A percentile compares a stretch with the other conserved stretches of the same genome.
These are phyloP conservation scores for Ophiocordyceps camponoti-leonardi DNA, from an alignment of 2,329 filamentous ascomycete genomes.

Conservation along the genomic window DNA sequence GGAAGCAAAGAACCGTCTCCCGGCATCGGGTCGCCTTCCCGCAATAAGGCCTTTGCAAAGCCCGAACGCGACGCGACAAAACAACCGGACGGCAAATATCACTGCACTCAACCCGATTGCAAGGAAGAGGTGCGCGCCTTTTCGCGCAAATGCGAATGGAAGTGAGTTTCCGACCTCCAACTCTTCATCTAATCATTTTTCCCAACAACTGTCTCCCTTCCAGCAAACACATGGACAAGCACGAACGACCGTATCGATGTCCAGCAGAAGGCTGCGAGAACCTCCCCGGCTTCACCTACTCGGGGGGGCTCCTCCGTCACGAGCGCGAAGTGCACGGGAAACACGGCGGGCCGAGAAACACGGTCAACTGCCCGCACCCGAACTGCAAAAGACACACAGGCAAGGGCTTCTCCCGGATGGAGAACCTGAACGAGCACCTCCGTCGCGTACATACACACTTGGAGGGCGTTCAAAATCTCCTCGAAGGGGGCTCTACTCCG, in stretches of 20 bases:
- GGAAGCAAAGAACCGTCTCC: slow-evolving; percentile 18
- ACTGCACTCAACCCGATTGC: slow-evolving; percentile 58
- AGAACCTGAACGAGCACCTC: slow-evolving; percentile 87
- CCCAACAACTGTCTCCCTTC: too few species aligned
- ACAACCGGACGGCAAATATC: slow-evolving; percentile 58
- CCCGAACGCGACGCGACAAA: slow-evolving; percentile 39
- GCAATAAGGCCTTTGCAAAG: slow-evolving; percentile 38
- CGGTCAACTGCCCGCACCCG: slow-evolving; percentile 66
- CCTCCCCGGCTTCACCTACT: slow-evolving; percentile 87
- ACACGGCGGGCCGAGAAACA: slow-evolving; percentile 75
- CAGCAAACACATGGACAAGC: slow-evolving; percentile 97
- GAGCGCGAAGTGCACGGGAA: slow-evolving; percentile 88
- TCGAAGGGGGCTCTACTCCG: slow-evolving; percentile 9
- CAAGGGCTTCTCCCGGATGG: slow-evolving; percentile 80
- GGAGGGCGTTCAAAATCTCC: slow-evolving; percentile 8
- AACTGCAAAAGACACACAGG: slow-evolving; percentile 83
- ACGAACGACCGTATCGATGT: slow-evolving; percentile 86
- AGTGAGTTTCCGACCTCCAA: slow-evolving; percentile 41
- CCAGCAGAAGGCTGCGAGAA: slow-evolving; percentile 71
- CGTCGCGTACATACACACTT: slow-evolving; percentile 63
- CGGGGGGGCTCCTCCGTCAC: slow-evolving; percentile 73
- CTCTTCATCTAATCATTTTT: background rate
- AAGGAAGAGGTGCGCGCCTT: slow-evolving; percentile 48
- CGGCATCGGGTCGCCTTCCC: slow-evolving; percentile 13
- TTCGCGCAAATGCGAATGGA: slow-evolving; percentile 81